Conservation (phyloP, 1,284 basidiomycete genomes). For the Trametes sp. region DNA sequence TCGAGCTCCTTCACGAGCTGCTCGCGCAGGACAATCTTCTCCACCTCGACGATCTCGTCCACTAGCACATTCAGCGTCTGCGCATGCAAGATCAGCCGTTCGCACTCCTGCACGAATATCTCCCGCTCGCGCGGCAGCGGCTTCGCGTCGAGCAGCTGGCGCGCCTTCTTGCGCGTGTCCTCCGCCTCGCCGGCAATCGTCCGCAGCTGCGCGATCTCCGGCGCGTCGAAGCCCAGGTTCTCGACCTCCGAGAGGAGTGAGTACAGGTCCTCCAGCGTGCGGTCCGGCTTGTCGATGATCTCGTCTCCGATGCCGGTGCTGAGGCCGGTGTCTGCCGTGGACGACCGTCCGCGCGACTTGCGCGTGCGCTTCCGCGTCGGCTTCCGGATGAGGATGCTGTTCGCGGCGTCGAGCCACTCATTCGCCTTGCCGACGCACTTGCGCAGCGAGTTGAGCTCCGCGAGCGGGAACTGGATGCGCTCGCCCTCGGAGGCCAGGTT, state of each 20-base stretch:
- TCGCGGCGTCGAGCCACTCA: slow-evolving; percentile 85
- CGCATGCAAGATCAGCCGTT: slow-evolving; percentile 70
- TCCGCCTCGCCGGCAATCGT: slow-evolving; percentile 70
- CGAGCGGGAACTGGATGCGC: slow-evolving; percentile 77
- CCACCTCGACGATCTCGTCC: slow-evolving; percentile 76
- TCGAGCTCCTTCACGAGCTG: slow-evolving; percentile 75
- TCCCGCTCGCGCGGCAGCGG: slow-evolving; percentile 56
- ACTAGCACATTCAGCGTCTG: slow-evolving; percentile 81
- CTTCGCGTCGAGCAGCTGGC: slow-evolving; percentile 51
- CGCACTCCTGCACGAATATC: slow-evolving; percentile 71
- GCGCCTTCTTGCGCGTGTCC: slow-evolving; percentile 65
- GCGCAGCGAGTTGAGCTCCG: slow-evolving; percentile 76
- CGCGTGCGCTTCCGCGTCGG: slow-evolving; percentile 77
- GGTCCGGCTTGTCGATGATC: slow-evolving; percentile 58
- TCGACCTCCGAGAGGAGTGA: slow-evolving; percentile 75
- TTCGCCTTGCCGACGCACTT: slow-evolving; percentile 84
- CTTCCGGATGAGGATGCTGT: slow-evolving; percentile 74
- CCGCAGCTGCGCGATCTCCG: slow-evolving; percentile 70
- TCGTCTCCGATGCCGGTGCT: slow-evolving; percentile 64
- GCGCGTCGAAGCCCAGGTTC: slow-evolving; percentile 79
- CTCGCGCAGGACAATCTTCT: slow-evolving; percentile 78
- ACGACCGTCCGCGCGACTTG: slow-evolving; percentile 62
- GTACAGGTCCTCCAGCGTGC: slow-evolving; percentile 71
- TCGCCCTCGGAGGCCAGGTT: slow-evolving; percentile 88
- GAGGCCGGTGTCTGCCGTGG: slow-evolving; percentile 35